A percentile compares a stretch with the other conserved stretches of the same genome.
phyloP scores from a whole-genome alignment of 208 protist genomes.

The Leishmania tropica region DNA sequence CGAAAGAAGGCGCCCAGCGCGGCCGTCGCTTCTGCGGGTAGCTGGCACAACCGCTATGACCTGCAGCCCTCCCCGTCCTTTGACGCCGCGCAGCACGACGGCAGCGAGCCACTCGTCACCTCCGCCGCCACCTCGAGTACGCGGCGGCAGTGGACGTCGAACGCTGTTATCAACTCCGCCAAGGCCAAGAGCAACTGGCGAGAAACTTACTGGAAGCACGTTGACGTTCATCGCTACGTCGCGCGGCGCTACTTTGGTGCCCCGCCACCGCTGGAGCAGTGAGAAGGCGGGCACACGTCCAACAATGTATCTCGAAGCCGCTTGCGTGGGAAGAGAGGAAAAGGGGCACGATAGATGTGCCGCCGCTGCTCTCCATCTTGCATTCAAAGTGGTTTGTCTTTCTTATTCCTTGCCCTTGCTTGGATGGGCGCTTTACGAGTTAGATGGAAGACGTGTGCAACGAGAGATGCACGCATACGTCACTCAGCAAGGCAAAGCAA shows the following conservation, averaged over 20 bases:
- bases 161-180: conserved; percentile 28
- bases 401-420: neutral
- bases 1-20: conserved; percentile 1
- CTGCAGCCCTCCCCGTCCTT: conserved; percentile 57
- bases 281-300: neutral
- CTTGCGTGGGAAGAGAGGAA: neutral
- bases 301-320: neutral
- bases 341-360: neutral
- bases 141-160: conserved; percentile 12
- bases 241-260: conserved; percentile 66
- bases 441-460: neutral
- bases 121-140: neutral
- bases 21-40: neutral
- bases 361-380: neutral
- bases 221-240: conserved; percentile 86
- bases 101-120: neutral
- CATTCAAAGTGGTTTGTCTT: no score
- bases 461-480: neutral
- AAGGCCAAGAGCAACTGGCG: conserved; percentile 43
- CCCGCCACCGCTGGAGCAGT: conserved; percentile 57
- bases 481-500: neutral
- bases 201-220: conserved; percentile 63
- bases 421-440: neutral
- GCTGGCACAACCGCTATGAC: conserved; percentile 59
- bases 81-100: conserved; percentile 17